Percentiles rank a stretch among this genome's conserved stretches.
Conservation (phyloP, 306 rosid species). For the Pyrus pyrifolia region DNA sequence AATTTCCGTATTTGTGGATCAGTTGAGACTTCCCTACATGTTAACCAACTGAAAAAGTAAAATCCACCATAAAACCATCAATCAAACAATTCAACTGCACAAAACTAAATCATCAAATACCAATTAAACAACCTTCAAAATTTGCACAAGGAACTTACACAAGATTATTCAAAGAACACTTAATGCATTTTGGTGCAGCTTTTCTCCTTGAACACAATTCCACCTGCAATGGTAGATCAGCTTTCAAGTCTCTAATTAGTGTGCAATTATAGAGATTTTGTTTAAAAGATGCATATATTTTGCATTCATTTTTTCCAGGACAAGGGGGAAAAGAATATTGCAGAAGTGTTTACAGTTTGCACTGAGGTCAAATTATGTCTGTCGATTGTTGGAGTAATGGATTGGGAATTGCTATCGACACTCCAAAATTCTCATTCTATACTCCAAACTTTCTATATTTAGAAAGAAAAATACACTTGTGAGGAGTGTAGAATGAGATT, state of each 20-base stretch:
- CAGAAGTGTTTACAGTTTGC: not conserved
- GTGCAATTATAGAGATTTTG: not conserved
- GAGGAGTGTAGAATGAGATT: too few relatives aligned
- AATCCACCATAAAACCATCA: not conserved
- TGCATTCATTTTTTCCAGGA: not conserved
- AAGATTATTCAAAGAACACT: not conserved
- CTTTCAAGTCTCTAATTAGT: slow-evolving; percentile 9
- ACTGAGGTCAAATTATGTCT: not conserved
- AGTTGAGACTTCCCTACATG: not conserved
- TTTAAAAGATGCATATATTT: not conserved
- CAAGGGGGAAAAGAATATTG: not conserved
- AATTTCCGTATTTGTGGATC: not conserved
- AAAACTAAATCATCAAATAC: not conserved
- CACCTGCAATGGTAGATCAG: slow-evolving; percentile 1
- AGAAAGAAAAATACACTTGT: too few relatives aligned
- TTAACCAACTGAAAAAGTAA: not conserved
- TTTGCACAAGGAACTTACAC: not conserved
- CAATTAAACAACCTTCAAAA: not conserved
- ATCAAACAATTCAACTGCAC: not conserved
- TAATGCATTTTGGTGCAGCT: not conserved
- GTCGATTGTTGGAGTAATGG: slow-evolving; percentile 7
- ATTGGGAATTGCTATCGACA: not conserved
- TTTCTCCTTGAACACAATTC: not conserved
- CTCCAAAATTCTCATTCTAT: too few relatives aligned
- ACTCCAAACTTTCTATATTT: too few relatives aligned